phyloP scores from a whole-genome alignment of 352 stramenopile species.

The Phytopythium boreale region DNA sequence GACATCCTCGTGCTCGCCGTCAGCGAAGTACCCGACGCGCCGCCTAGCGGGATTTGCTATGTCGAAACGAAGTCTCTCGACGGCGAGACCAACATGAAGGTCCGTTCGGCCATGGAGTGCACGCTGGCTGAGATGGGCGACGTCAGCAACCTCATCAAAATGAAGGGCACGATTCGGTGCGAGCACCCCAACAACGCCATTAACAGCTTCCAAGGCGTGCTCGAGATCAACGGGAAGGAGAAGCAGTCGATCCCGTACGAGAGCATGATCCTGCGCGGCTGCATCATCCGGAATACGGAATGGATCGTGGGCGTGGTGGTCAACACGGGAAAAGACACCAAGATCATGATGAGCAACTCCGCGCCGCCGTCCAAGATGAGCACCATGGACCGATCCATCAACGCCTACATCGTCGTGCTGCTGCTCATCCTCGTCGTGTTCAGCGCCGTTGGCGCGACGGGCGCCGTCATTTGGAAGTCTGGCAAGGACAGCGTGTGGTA shows the following conservation, averaged over 20 bases:
- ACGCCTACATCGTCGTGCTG: slow-evolving; percentile 72
- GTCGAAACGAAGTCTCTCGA: slow-evolving; percentile 92
- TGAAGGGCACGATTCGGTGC: slow-evolving; percentile 64
- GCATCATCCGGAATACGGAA: slow-evolving; percentile 91
- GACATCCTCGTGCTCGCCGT: slow-evolving; percentile 84
- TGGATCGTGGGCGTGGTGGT: slow-evolving; percentile 90
- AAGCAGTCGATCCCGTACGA: slow-evolving; percentile 74
- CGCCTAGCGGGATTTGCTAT: slow-evolving; percentile 79
- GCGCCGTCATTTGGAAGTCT: slow-evolving; percentile 54
- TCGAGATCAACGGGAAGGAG: slow-evolving; percentile 51
- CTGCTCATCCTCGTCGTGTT: slow-evolving; percentile 65
- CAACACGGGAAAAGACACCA: slow-evolving; percentile 93
- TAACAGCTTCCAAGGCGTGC: slow-evolving; percentile 88
- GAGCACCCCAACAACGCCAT: slow-evolving; percentile 89
- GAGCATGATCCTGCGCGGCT: slow-evolving; percentile 89
- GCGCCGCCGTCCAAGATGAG: slow-evolving; percentile 84
- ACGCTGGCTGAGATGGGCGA: slow-evolving; percentile 53
- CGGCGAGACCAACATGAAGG: slow-evolving; percentile 93
- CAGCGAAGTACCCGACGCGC: slow-evolving; percentile 52
- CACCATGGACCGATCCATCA: slow-evolving; percentile 80
- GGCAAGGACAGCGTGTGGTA: slow-evolving; percentile 57
- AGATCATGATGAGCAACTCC: slow-evolving; percentile 90
- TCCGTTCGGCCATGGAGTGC: slow-evolving; percentile 74
- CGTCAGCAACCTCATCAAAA: slow-evolving; percentile 35
- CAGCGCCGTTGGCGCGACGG: slow-evolving; percentile 53